Evolutionary conservation across 1,284 basidiomycete genomes (phyloP).

Genomic region (Ceratobasidium sp.): DNA sequence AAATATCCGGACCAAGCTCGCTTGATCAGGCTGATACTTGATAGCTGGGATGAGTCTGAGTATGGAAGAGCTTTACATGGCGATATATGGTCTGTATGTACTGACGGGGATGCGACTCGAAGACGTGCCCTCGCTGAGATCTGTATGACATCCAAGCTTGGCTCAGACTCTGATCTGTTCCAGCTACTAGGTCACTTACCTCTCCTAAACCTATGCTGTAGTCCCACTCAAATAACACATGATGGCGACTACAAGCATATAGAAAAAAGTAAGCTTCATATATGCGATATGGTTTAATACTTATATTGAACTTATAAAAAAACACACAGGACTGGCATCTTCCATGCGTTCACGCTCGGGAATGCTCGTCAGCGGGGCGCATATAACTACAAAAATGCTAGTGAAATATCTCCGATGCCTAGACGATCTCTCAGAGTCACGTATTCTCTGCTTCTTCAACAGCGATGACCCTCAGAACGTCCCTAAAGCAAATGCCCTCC

Average conservation of each 20-base stretch:
- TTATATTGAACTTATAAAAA: background rate
- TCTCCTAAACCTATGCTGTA: slow-evolving; percentile 6
- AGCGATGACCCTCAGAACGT: slow-evolving; percentile 13
- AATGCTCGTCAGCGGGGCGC: background rate
- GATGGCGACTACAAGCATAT: slow-evolving; percentile 34
- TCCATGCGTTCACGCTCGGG: slow-evolving; percentile 6
- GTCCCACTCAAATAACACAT: slow-evolving; percentile 10
- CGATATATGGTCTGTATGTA: slow-evolving; percentile 17
- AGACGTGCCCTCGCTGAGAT: background rate
- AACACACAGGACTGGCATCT: slow-evolving; percentile 12
- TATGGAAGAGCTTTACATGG: slow-evolving; percentile 8
- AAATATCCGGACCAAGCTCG: background rate
- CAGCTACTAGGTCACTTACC: background rate
- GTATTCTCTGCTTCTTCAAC: slow-evolving; percentile 12
- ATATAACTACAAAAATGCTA: slow-evolving; percentile 11
- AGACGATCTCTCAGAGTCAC: slow-evolving; percentile 2
- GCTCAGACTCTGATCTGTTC: background rate
- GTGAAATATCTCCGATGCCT: background rate
- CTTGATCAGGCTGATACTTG: background rate
- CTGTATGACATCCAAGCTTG: slow-evolving; percentile 12
- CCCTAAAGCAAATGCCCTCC: slow-evolving; percentile 20
- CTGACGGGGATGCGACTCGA: slow-evolving; percentile 14
- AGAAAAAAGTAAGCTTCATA: slow-evolving; percentile 29
- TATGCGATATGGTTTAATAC: background rate
- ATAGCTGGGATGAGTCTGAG: background rate